Evolutionary conservation across 176 grass and related monocot genomes (phyloP), one percentile per base, ranked within the genome.

Genomic region (Saccharum officinarum): DNA sequence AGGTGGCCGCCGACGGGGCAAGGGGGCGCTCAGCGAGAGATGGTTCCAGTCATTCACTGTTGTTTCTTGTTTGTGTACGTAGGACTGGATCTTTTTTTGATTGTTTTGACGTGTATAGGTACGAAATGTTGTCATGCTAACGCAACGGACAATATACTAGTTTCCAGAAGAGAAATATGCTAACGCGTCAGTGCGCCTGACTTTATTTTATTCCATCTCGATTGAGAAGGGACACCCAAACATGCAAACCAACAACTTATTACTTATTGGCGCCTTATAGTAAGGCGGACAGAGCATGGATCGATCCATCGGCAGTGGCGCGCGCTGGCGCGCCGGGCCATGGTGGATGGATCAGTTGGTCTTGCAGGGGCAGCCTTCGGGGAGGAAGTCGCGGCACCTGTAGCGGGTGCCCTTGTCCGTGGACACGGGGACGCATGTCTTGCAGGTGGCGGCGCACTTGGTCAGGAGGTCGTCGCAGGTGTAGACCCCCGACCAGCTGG

Each of bases 341-440:
- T 59, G 60, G 23, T 23, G 14, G 8, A n/a, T 40, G 0, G 11
- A 15, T 49, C 13, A 30, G 42, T 47, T 9, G 42, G 42, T 0
- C 71, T 73, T 47, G 71, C 71, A 73, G 6, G 5, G 5, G 71
- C 71, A 73, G 13, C 42, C 42, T 4, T 16, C 42, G 3, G 23
- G 13, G 71, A 73, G 71, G 71, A 73, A 47, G 25, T 73, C 71
- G 42, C 71, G 42, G 71, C 71, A 73, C 71, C 1, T 73, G 71
- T 73, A 73, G 39, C 40, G 13, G 1, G 6, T 73, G 71, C 71
- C 71, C 70, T 73, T 73, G 40, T 46, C 70, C 6, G 70, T 73
- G 23, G 42, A 2, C 71, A 47, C 71, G 23, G 71, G 6, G 0
- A 9, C 2, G 71, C 71, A 73, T 3, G 0, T 30, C 71, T 50